These are phyloP conservation scores for Gossypium aridum DNA, from an alignment of 441 rosid species.

Conservation along the genomic window DNA sequence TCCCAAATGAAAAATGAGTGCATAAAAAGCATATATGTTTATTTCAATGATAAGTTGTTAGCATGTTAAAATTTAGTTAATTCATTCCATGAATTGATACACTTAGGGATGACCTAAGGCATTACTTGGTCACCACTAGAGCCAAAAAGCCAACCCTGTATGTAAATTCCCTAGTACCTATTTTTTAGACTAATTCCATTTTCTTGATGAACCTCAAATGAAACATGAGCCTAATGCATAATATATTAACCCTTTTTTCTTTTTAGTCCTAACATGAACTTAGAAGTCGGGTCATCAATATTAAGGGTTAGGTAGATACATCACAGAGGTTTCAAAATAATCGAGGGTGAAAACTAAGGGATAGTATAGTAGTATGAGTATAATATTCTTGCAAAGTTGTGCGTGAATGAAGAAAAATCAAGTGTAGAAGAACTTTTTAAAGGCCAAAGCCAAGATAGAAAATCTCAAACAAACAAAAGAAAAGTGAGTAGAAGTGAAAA, in stretches of 20 bases:
- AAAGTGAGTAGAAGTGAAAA: neutral
- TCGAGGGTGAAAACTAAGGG: neutral
- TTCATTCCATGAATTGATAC: neutral
- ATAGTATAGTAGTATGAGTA: neutral
- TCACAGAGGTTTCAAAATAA: neutral
- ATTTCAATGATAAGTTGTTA: neutral
- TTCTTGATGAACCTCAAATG: neutral
- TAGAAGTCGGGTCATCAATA: neutral
- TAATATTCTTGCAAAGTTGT: neutral
- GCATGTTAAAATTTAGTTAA: neutral
- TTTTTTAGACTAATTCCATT: too few species aligned
- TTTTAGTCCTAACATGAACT: neutral
- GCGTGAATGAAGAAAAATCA: neutral
- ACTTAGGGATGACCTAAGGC: neutral
- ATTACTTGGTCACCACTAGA: neutral
- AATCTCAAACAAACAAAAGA: neutral
- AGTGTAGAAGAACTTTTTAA: neutral
- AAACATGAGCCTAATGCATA: neutral
- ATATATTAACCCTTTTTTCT: too few species aligned
- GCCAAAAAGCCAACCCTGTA: neutral
- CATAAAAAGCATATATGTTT: neutral
- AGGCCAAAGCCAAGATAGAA: neutral
- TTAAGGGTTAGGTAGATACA: neutral
- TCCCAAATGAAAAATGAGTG: neutral
- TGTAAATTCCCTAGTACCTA: neutral